Evolutionary conservation across 2,329 filamentous ascomycete genomes (phyloP).

Genomic region (Alternaria novae-zelandiae): DNA sequence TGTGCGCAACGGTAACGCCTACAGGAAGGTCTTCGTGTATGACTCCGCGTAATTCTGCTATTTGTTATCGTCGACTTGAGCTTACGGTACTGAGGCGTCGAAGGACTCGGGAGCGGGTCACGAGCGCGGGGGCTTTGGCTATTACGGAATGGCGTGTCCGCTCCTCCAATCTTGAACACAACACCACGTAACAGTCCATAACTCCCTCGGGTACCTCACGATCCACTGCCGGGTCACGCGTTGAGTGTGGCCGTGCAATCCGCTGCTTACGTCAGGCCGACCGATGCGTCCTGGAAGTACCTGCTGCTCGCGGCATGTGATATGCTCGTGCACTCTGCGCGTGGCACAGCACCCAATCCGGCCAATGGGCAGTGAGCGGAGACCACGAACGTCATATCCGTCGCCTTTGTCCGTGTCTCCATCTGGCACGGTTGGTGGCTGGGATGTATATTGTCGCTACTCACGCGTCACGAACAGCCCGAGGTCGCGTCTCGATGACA

Average conservation of each 20-base stretch:
- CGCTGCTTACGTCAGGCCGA: slow-evolving; percentile 1
- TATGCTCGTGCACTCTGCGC: slow-evolving; percentile 10
- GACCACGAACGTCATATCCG: background rate
- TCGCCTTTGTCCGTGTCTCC: background rate
- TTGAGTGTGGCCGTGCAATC: background rate
- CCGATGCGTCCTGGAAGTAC: background rate
- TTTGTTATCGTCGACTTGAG: slow-evolving; percentile 1
- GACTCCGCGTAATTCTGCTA: slow-evolving; percentile 3
- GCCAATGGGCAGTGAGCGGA: slow-evolving; percentile 1
- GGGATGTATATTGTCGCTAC: background rate
- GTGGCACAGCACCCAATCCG: slow-evolving; percentile 9
- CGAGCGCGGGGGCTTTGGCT: slow-evolving; percentile 10
- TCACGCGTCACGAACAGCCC: background rate
- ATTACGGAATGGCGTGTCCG: background rate
- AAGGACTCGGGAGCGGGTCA: slow-evolving; percentile 6
- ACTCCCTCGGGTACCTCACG: background rate
- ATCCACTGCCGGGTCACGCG: background rate
- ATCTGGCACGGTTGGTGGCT: background rate
- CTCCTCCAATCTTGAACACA: slow-evolving; percentile 3
- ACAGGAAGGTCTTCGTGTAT: slow-evolving; percentile 17
- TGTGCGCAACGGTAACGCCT: slow-evolving; percentile 14
- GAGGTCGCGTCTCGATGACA: background rate
- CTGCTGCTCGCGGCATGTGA: slow-evolving; percentile 12
- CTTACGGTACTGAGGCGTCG: background rate
- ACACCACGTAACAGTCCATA: background rate